phyloP scores from a whole-genome alignment of 2,329 filamentous ascomycete genomes.

The Trichoderma breve region DNA sequence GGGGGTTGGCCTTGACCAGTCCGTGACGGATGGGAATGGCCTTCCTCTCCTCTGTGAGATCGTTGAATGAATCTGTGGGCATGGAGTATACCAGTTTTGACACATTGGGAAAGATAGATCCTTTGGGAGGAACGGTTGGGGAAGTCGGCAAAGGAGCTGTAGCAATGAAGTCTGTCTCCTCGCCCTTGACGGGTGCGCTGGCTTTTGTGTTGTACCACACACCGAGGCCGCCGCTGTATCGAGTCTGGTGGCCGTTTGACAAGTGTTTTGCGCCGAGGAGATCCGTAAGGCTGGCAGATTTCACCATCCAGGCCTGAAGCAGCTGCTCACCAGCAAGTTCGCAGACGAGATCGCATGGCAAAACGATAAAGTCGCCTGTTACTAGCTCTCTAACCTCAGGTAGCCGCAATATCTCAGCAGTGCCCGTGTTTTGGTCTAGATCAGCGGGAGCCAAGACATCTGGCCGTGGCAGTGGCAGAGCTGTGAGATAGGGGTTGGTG shows the following conservation, averaged over 20 bases:
- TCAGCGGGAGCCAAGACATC: constrained; percentile 73
- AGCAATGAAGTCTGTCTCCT: constrained; percentile 90
- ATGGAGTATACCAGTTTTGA: constrained; percentile 82
- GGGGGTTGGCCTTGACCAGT: constrained; percentile 70
- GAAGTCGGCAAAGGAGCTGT: constrained; percentile 65
- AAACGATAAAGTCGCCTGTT: constrained; percentile 80
- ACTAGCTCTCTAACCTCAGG: constrained; percentile 78
- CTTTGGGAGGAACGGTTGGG: constrained; percentile 45
- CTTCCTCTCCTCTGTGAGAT: constrained; percentile 73
- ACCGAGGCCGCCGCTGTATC: constrained; percentile 72
- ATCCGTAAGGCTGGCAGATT: constrained; percentile 67
- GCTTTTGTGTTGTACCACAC: constrained; percentile 88
- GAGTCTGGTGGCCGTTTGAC: constrained; percentile 37
- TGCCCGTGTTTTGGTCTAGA: constrained; percentile 81
- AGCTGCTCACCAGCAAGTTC: constrained; percentile 81
- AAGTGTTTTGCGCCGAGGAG: constrained; percentile 50
- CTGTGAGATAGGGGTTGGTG: constrained; percentile 75
- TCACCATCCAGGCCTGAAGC: constrained; percentile 88
- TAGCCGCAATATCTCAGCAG: constrained; percentile 81
- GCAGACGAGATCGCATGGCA: constrained; percentile 92
- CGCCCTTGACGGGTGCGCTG: constrained; percentile 75
- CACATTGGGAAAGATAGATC: constrained; percentile 64
- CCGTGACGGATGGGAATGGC: constrained; percentile 72
- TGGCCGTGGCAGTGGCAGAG: constrained; percentile 68
- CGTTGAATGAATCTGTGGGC: constrained; percentile 85